A percentile compares a stretch with the other conserved stretches of the same genome.
Conservation (phyloP, 1,284 basidiomycete genomes). For the Cryptococcus maquisensis region DNA sequence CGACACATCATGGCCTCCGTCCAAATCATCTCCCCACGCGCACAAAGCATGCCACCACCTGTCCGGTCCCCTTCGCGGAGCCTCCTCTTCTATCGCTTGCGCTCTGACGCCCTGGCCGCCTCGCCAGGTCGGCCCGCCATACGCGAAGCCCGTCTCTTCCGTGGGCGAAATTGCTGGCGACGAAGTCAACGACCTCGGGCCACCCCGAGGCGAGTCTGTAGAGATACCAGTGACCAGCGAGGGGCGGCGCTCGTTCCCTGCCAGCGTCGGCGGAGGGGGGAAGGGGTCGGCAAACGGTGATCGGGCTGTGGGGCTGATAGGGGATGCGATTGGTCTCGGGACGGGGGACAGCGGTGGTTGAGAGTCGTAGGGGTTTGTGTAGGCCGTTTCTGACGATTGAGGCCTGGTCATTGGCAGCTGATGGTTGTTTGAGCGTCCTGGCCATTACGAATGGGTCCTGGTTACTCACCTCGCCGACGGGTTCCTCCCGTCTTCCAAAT, state of each 20-base stretch:
- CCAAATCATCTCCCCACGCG: slow-evolving; percentile 42
- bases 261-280: slow-evolving; percentile 2
- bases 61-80: slow-evolving; percentile 18
- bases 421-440: too few species aligned
- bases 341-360: slow-evolving; percentile 19
- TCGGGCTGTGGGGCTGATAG: slow-evolving; percentile 5
- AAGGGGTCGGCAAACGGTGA: slow-evolving; percentile 31
- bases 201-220: background rate
- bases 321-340: slow-evolving; percentile 17
- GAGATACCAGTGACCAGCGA: slow-evolving; percentile 5
- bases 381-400: slow-evolving; percentile 4
- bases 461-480: slow-evolving; percentile 22
- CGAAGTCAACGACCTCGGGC: background rate
- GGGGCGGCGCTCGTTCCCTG: background rate
- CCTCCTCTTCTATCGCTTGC: slow-evolving; percentile 4
- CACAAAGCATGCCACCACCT: slow-evolving; percentile 45
- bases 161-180: slow-evolving; percentile 13
- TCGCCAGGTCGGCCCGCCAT: slow-evolving; percentile 31
- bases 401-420: slow-evolving; percentile 15
- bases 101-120: slow-evolving; percentile 20
- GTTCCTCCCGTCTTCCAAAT: slow-evolving; percentile 16
- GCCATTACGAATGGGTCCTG: background rate
- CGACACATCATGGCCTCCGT: slow-evolving; percentile 28
- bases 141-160: slow-evolving; percentile 19
- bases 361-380: slow-evolving; percentile 31